Base-by-base conservation (phyloP, 139 green algal species). In the Auxenochlorella pyrenoidosa region DNA sequence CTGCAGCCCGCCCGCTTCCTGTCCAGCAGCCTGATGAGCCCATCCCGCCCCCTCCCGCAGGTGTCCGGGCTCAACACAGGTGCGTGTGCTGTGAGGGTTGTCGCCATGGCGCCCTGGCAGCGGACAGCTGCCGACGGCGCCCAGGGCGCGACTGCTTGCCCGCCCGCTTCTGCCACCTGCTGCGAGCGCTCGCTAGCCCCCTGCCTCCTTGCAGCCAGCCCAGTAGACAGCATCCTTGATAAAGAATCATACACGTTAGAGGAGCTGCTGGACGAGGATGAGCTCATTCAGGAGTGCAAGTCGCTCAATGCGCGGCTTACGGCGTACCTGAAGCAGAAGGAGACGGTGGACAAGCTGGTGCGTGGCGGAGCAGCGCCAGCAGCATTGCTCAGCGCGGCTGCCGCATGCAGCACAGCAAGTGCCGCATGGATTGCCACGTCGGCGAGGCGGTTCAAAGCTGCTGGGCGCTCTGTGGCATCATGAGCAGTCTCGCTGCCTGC, bases 201-300 rank as follows among this genome's bases (percentile, higher is more conserved):
- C 70, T 78, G 12, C 47, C 82, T 86, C 18, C 34, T 5, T 87
- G 85, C 83, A 82, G 85, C 84, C 81, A 90, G 82, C 68, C 92
- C 90, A 18, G 68, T 95, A 40, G 93, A 99, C 92, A 88, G 90
- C 78, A 97, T 99, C 34, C 88, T 99, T 13, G 96, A 99, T 92
- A 97, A 96, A 83, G 93, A 97, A 19, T 86, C 94, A 28, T 98
- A 95, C 88, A 97, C 93, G 0, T 84, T 99, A 30, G 97, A 98
- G 86, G 97, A 99, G 86, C 92, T 99, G 60, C 91, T 99, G 34
- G 94, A 98, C 43, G 97, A 99, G 88, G 96, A 98, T 68, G 97
- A 99, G 89, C 88, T 99, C 18, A 96, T 99, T 16, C 97, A 99
- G 90, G 96, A 99, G 84, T 97, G 94, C 94, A 97, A 98, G 85